Base-by-base conservation (phyloP, 169 alveolate species). In the Cryptosporidium canis region DNA sequence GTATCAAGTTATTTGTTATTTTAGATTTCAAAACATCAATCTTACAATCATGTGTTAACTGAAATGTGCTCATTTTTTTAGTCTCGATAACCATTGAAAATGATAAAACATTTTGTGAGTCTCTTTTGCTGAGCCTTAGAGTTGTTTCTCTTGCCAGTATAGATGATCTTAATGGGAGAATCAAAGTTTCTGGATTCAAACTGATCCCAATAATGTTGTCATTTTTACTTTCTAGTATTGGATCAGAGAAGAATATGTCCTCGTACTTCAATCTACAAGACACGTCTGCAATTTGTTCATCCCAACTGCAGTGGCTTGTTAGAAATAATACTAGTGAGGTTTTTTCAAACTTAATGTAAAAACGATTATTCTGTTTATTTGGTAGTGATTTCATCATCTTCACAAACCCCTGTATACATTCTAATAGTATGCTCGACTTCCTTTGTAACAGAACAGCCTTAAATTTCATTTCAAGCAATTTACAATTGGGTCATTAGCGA, bases 401-500 rank as follows among this genome's bases (percentile, higher is more conserved):
- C 43, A 77, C 87, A 63, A 77, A 77, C 9, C 87, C 87, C 37
- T 77, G 87, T 77, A 77, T 39, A 61, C 87, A 58, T 27, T 77
- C 87, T 45, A 77, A 58, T n/a, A 77, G 37, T 41, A 77, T 24
- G 45, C 29, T 63, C 7, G 87, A 77, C 24, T 61, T 77, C 43
- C 71, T 77, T 24, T 63, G 58, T 24, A 63, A 45, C 4, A 77
- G 18, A 24, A 64, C 58, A 21, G 87, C 87, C 64, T 77, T 77
- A 27, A 77, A 77, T 29, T 43, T 55, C 87, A 77, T 77, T 29
- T 51, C 45, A 3, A 16, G 7, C 9, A 18, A 51, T 51, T 1
- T 51, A 14, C 1, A n/a, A 9, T 1, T 21, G 8, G 24, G 8
- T 21, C 63, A 51, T 51, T 51, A 3, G 24, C 11, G 9, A 1